Percentiles rank a stretch among this genome's conserved stretches.
Evolutionary conservation across 805 yeast species (phyloP).

Genomic region (Hanseniaspora vineae): DNA sequence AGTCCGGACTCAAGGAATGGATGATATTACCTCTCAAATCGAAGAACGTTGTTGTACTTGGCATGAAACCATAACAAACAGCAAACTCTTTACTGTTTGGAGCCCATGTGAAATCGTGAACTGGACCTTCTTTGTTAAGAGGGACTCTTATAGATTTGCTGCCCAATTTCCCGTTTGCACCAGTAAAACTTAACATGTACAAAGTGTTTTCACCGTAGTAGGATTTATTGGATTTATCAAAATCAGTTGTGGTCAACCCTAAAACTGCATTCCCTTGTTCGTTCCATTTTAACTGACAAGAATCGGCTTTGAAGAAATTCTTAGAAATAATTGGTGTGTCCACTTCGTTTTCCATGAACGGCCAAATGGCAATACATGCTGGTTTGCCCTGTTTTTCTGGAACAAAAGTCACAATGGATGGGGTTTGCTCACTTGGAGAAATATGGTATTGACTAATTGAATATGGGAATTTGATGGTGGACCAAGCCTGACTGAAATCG

Average conservation of each 20-base stretch:
- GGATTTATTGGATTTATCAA: conserved; percentile 83
- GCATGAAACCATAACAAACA: conserved; percentile 96
- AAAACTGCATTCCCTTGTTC: conserved; percentile 84
- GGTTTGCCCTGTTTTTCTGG: conserved; percentile 85
- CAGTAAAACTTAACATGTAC: conserved; percentile 46
- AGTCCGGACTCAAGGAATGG: conserved; percentile 70
- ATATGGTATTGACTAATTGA: conserved; percentile 32
- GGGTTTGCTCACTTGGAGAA: conserved; percentile 76
- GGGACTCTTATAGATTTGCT: conserved; percentile 80
- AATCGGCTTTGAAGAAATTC: conserved; percentile 90
- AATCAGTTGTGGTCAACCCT: conserved; percentile 91
- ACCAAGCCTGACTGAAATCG: conserved; percentile 33
- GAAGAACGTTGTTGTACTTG: conserved; percentile 86
- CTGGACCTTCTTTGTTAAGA: conserved; percentile 88
- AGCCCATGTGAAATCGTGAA: conserved; percentile 95
- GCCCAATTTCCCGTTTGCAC: conserved; percentile 66
- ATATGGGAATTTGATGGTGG: conserved; percentile 18
- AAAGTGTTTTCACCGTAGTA: conserved; percentile 95
- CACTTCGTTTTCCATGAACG: conserved; percentile 25
- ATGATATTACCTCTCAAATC: conserved; percentile 87
- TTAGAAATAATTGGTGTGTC: conserved; percentile 70
- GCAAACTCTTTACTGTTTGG: conserved; percentile 95
- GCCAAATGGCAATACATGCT: conserved; percentile 71
- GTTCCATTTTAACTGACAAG: conserved; percentile 89
- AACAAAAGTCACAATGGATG: conserved; percentile 79